These are phyloP conservation scores for Ocimum tenuiflorum DNA, from an alignment of 257 asterid genomes.

Conservation along the genomic window DNA sequence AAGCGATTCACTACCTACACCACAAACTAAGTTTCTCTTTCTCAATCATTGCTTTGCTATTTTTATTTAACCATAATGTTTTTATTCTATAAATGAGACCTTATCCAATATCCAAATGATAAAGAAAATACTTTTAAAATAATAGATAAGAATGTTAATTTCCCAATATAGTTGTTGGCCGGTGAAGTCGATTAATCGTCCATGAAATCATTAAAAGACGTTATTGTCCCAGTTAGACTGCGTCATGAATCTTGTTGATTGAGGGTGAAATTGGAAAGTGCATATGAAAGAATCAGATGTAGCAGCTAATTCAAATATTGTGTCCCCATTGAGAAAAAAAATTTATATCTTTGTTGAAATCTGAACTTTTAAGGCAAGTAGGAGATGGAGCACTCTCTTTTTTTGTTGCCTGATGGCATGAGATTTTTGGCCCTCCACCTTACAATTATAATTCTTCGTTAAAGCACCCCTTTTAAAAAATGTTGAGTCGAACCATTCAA, in stretches of 20 bases:
- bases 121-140: background rate
- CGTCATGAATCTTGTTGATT: background rate
- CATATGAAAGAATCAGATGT: conserved; percentile 13
- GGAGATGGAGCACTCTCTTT: background rate
- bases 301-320: conserved; percentile 15
- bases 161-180: background rate
- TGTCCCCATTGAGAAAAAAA: too few species aligned
- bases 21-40: background rate
- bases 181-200: too few species aligned
- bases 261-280: background rate
- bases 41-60: conserved; percentile 12
- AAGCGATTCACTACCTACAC: conserved; percentile 16
- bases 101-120: conserved; percentile 3
- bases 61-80: background rate
- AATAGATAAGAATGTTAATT: background rate
- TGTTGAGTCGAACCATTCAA: too few species aligned
- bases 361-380: conserved; percentile 35
- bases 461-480: too few species aligned
- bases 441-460: conserved; percentile 20
- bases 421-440: conserved; percentile 24
- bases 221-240: background rate
- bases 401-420: background rate
- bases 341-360: conserved; percentile 24
- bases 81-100: background rate
- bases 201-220: background rate